Evolutionary conservation across 2,329 filamentous ascomycete species (phyloP).

Genomic region (Monilinia laxa): DNA sequence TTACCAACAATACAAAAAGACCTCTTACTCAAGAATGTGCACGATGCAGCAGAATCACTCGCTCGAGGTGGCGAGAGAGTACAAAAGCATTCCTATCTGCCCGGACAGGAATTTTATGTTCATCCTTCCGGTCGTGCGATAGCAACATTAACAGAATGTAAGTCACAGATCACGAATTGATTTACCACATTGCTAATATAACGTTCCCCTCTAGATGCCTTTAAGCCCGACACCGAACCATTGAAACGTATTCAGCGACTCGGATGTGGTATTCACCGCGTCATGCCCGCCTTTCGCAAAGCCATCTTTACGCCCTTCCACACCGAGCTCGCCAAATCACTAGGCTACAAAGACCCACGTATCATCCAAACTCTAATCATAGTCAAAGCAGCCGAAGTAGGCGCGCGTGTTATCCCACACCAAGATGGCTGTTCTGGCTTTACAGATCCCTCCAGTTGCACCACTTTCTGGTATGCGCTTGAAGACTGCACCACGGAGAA

Average conservation of each 20-base stretch:
- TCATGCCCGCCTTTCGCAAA: neutral
- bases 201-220: neutral
- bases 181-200: neutral
- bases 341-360: conserved; percentile 8
- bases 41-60: conserved; percentile 5
- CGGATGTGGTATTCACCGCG: conserved; percentile 16
- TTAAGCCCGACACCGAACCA: neutral
- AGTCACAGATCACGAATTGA: neutral
- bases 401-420: conserved; percentile 4
- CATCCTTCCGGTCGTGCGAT: conserved; percentile 8
- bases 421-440: conserved; percentile 19
- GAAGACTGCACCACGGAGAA: conserved; percentile 8
- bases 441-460: conserved; percentile 6
- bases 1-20: neutral
- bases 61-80: conserved; percentile 5
- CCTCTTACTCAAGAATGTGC: conserved; percentile 2
- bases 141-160: conserved; percentile 5
- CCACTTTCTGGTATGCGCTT: conserved; percentile 17
- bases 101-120: neutral
- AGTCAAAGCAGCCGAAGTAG: conserved; percentile 10
- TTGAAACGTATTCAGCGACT: conserved; percentile 15
- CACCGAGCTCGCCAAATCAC: neutral
- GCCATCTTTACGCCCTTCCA: conserved; percentile 6
- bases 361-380: conserved; percentile 15
- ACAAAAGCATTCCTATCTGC: conserved; percentile 12